Base-by-base conservation (phyloP, 2,329 filamentous ascomycete species). In the Diplodia corticola region DNA sequence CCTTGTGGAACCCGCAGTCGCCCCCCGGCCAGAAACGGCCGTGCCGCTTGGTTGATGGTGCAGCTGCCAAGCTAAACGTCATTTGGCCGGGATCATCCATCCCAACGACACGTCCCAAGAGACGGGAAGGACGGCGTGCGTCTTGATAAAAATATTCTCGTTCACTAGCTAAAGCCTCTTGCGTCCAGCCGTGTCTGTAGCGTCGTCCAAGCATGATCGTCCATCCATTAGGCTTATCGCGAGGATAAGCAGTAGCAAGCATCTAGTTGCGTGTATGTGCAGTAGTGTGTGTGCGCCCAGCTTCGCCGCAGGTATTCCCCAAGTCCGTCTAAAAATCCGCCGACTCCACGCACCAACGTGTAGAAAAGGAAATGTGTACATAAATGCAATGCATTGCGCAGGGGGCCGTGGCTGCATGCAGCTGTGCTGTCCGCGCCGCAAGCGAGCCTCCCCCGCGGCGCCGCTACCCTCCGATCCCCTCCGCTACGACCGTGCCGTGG, bases 401-500 rank as follows among this genome's bases (percentile, higher is more conserved):
- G 60, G 60, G 60, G 60, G 30, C 33, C 35, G 60, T 12, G 24
- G 37, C n/a, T 40, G 55, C 55, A 20, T 60, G 55, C 55, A 60
- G 37, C 55, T 30, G 35, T 35, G 2, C 22, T 57, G 53, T 30
- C 24, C 37, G 28, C 37, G 15, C 37, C 26, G 30, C 48, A 49
- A 28, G 40, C 40, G 40, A 44, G 17, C 33, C 10, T 13, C 33
- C 33, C 33, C n/a, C 20, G 44, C 50, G 40, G 37, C n/a, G 37
- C 54, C 24, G 35, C 44, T 20, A n/a, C 37, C 48, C 48, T 54
- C 54, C 24, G 35, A 33, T 20, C n/a, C 37, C 48, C 48, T 54
- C 40, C 64, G n/a, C 65, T 69, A 76, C 66, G 70, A 75, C 66
- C 78, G 72, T 30, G 77, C 77, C 2, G 81, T 83, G n/a, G 81